Base-by-base conservation (phyloP, 495 filamentous ascomycete genomes). In the Lasiosphaeriaceae sp. region DNA sequence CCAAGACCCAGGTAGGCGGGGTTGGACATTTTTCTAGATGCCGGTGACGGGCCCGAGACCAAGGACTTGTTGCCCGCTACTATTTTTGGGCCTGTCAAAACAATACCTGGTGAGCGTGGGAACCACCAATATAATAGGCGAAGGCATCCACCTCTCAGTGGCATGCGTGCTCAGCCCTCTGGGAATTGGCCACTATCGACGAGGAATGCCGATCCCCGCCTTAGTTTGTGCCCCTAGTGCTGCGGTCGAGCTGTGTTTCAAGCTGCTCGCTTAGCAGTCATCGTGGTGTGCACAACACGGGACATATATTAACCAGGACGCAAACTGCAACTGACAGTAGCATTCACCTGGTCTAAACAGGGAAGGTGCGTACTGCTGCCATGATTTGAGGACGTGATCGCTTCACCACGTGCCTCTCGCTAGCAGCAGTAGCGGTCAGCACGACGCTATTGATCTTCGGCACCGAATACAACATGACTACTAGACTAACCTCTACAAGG, bases 51-150 rank as follows among this genome's bases (percentile, higher is more conserved):
- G 26, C 17, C 54, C 54, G 54, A 50, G 37, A 39, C 6, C 20
- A 16, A n/a, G 20, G 39, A 56, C 29, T 26, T 50, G 19, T 45
- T 56, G 35, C 54, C 54, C 54, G 54, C 21, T 35, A 21, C 54
- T 56, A 56, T 56, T 56, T 31, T 56, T 56, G 48, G 53, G 35
- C 34, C 37, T 26, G 35, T 26, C 3, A 26, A 45, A 45, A 2
- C 12, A 14, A 31, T 44, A 53, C 35, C 51, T 29, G 37, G 51
- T 17, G 11, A 22, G 20, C 35, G 8, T 52, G 50, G 50, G 50
- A 53, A 17, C 35, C 24, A 35, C 11, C 12, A 51, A 22, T 37
- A 51, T 51, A 39, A 21, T 39, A 21, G n/a, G 49, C 49, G 31
- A 39, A 23, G 29, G 31, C 31, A 51, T 29, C 23, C 31, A 21